These are phyloP conservation scores for Candida morakotiae DNA, from an alignment of 805 yeast species.

Conservation along the genomic window DNA sequence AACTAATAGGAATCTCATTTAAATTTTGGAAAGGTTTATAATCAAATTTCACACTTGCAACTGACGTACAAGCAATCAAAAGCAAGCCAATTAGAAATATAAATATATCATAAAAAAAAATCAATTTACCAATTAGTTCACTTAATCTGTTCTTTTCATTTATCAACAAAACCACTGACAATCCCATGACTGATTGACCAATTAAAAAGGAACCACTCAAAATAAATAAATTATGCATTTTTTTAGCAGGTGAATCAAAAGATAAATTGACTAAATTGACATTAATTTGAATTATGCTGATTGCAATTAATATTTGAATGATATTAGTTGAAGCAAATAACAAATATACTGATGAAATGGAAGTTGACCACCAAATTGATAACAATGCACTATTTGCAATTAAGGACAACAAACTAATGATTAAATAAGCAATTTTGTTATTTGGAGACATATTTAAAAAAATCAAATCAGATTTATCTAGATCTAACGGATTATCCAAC, in stretches of 20 bases:
- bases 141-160: slow-evolving; percentile 11
- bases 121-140: slow-evolving; percentile 12
- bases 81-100: slow-evolving; percentile 2
- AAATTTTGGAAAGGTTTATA: slow-evolving; percentile 1
- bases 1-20: slow-evolving; percentile 7
- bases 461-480: not conserved
- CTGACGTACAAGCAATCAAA: slow-evolving; percentile 8
- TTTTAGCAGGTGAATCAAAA: slow-evolving; percentile 5
- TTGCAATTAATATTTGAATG: slow-evolving; percentile 7
- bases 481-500: slow-evolving; percentile 1
- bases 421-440: slow-evolving; percentile 3
- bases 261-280: slow-evolving; percentile 6
- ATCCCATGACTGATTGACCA: slow-evolving; percentile 10
- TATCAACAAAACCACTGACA: slow-evolving; percentile 6
- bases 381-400: slow-evolving; percentile 8
- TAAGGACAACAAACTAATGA: slow-evolving; percentile 3
- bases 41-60: slow-evolving; percentile 5
- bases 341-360: slow-evolving; percentile 5
- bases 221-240: slow-evolving; percentile 9
- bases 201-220: slow-evolving; percentile 10
- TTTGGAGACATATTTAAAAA: not conserved
- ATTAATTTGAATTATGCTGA: slow-evolving; percentile 9
- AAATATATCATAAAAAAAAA: slow-evolving; percentile 6
- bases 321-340: slow-evolving; percentile 6
- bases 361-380: slow-evolving; percentile 9